Percentiles rank a stretch among this genome's conserved stretches.
phyloP scores from a whole-genome alignment of 1,284 basidiomycete genomes.

The Flammula alnicola region DNA sequence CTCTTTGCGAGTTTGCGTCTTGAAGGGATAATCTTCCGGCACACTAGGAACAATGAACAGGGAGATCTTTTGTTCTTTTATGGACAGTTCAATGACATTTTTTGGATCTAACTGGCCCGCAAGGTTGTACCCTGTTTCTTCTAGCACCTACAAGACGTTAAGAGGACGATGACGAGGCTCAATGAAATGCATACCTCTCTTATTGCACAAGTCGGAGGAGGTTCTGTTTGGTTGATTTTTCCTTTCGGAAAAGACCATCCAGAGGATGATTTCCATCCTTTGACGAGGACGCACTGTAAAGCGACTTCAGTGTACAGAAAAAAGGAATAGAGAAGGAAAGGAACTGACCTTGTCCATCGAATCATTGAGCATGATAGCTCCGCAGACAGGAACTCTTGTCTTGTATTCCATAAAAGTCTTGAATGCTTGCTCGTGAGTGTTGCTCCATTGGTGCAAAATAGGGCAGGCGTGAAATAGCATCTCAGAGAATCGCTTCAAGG shows the following conservation, averaged over 20 bases:
- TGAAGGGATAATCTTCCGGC: conserved; percentile 88
- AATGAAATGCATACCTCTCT: conserved; percentile 69
- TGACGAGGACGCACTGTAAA: conserved; percentile 86
- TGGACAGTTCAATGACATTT: conserved; percentile 85
- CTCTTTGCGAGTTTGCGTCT: conserved; percentile 96
- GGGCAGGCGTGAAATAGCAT: conserved; percentile 88
- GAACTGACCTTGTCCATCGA: conserved; percentile 89
- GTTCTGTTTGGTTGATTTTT: conserved; percentile 96
- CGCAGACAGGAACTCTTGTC: conserved; percentile 97
- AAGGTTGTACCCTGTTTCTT: conserved; percentile 94
- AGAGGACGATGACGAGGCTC: not conserved
- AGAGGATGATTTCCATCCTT: conserved; percentile 96
- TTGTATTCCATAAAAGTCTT: conserved; percentile 94
- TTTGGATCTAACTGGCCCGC: conserved; percentile 68
- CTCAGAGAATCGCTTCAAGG: conserved; percentile 93
- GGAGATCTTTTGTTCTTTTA: conserved; percentile 89
- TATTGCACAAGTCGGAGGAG: conserved; percentile 82
- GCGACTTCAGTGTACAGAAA: conserved; percentile 1
- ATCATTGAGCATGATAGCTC: conserved; percentile 93
- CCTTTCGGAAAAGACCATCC: conserved; percentile 99
- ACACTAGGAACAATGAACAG: conserved; percentile 92
- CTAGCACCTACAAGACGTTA: conserved; percentile 68
- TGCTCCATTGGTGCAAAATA: conserved; percentile 77
- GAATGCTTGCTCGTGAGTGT: conserved; percentile 82
- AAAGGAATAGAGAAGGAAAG: not conserved